phyloP scores from a whole-genome alignment of 148 eudicot genomes.

The Arbutus unedo region DNA sequence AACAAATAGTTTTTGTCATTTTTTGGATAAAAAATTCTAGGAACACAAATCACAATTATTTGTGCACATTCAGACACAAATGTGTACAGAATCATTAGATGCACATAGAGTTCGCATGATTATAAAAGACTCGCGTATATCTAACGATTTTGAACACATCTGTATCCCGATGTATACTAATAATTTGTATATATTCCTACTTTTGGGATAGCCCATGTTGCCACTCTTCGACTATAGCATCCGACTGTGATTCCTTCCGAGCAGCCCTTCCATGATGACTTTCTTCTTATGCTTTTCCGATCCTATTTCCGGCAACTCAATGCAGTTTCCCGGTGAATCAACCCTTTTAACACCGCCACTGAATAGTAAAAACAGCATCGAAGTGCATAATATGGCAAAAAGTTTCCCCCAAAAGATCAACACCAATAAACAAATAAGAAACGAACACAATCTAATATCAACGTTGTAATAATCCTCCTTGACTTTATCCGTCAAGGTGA shows the following conservation, averaged over 20 bases:
- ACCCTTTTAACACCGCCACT: background rate
- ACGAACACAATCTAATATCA: constrained; percentile 6
- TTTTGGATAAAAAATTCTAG: no score
- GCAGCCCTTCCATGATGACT: constrained; percentile 24
- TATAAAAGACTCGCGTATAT: no score
- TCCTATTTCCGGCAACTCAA: constrained; percentile 2
- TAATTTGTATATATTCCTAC: no score
- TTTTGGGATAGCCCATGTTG: background rate
- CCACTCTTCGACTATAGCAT: background rate
- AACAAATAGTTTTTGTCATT: no score
- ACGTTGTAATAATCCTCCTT: background rate
- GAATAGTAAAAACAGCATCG: constrained; percentile 15
- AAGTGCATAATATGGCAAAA: constrained; percentile 31
- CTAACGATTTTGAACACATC: no score
- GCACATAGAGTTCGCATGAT: no score
- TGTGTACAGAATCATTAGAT: no score
- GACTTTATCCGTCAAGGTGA: background rate
- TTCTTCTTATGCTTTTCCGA: constrained; percentile 20
- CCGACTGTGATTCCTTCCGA: constrained; percentile 2
- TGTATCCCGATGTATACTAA: no score
- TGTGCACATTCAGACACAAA: no score
- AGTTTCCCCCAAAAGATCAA: constrained; percentile 29
- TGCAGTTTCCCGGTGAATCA: background rate
- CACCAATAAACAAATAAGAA: constrained; percentile 22
- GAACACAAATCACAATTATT: no score